phyloP scores from a whole-genome alignment of 2,329 filamentous ascomycete genomes.

The Verticillium dahliae region DNA sequence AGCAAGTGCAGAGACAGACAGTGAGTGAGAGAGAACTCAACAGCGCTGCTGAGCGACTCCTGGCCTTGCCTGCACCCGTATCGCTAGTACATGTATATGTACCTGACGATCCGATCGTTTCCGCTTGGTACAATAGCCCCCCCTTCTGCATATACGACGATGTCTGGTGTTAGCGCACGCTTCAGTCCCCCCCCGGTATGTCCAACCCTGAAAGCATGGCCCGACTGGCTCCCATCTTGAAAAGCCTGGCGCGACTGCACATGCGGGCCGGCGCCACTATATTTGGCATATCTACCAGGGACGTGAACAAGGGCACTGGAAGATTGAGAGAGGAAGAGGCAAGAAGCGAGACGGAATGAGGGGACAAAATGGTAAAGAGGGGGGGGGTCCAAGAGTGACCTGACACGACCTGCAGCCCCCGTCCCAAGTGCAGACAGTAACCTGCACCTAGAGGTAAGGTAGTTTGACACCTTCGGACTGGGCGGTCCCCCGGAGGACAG shows the following conservation, averaged over 20 bases:
- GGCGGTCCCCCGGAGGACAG: neutral
- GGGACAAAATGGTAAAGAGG: neutral
- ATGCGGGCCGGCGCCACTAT: neutral
- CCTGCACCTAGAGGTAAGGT: neutral
- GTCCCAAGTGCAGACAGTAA: neutral
- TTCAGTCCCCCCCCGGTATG: neutral
- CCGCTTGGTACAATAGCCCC: neutral
- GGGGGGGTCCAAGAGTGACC: neutral
- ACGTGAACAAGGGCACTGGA: neutral
- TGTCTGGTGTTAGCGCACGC: neutral
- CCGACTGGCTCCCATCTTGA: neutral
- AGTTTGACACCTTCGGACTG: neutral
- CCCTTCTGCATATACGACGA: neutral
- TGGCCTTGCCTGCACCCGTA: neutral
- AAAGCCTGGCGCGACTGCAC: neutral
- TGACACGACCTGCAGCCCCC: neutral
- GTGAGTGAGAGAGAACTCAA: too few relatives aligned
- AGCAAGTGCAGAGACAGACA: too few relatives aligned
- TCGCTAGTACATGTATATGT: neutral
- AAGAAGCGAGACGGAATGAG: neutral
- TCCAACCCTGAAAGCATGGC: neutral
- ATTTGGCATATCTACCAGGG: neutral
- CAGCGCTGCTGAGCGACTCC: too few relatives aligned
- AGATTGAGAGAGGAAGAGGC: neutral
- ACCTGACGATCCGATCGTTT: neutral